Base-by-base conservation (phyloP, 495 filamentous ascomycete genomes). In the Aspergillus steynii region DNA sequence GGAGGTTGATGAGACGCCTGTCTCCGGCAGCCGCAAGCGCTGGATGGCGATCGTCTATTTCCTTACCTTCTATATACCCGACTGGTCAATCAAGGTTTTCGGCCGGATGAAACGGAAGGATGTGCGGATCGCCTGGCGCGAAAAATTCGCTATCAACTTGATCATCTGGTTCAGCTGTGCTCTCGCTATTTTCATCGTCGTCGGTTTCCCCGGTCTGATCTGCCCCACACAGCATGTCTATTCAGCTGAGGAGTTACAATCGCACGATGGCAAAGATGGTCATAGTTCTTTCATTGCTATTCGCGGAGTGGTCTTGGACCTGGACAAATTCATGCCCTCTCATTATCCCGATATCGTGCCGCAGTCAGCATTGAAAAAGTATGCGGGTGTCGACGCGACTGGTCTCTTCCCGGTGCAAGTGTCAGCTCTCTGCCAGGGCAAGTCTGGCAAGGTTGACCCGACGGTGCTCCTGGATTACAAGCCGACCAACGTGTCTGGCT, bases 81-180 rank as follows among this genome's bases (percentile, higher is more conserved):
- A 96, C 71, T 90, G 97, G 66, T 66, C 88, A 50, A 91, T 97
- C 74, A 83, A 86, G 52, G 82, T 80, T 68, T 58, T 96, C 57
- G 93, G 93, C 15, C 84, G 91, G 15, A 97, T 97, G 88, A 86
- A 88, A 65, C 88, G 95, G 51, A 94, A 94, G 71, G 95, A 99
- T 69, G 85, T 99, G n/a, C 90, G 92, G 50, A 81, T 88, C 63
- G 95, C 95, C 3, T 99, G 95, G 95, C 85, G 95, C 61, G 95
- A 99, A 71, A 99, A 99, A 81, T 74, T 98, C 58, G 95, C 95
- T 37, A 99, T 99, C 83, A 99, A 99, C 80, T 75, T 98, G 64
- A 84, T 98, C 74, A 99, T 99, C 70, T 99, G 95, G 95, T 83
- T 94, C 61, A 82, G 81, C 67, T 98, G 95, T 74, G 77, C 77